phyloP scores from a whole-genome alignment of 73 alveolate genomes.

The Paraurostyla sp. region DNA sequence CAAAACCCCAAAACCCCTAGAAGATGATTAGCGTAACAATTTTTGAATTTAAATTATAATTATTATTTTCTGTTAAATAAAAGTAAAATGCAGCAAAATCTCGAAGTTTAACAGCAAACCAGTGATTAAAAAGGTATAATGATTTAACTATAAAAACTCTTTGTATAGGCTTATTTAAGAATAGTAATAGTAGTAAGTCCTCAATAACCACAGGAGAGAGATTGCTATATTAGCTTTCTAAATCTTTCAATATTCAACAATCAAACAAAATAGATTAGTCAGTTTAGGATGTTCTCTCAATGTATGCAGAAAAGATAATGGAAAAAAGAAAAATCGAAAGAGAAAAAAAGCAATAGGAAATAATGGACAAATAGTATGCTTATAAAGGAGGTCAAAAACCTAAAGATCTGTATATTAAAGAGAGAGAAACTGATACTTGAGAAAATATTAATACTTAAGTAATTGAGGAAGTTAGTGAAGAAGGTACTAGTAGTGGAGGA shows the following conservation, averaged over 20 bases:
- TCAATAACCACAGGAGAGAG: constrained; percentile 14
- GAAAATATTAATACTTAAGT: constrained; percentile 47
- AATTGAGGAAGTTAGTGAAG: constrained; percentile 72
- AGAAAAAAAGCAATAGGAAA: constrained; percentile 19
- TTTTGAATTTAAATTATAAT: background rate
- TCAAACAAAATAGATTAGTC: constrained; percentile 14
- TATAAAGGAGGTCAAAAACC: constrained; percentile 35
- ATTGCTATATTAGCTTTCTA: background rate
- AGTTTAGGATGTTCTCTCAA: background rate
- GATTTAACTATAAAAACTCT: too few relatives aligned
- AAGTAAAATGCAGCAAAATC: background rate
- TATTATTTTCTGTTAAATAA: too few relatives aligned
- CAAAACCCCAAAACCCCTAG: too few relatives aligned
- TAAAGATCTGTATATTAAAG: background rate
- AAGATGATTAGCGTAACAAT: too few relatives aligned
- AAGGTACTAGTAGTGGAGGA: constrained; percentile 47
- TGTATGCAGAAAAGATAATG: constrained; percentile 51
- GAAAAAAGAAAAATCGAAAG: constrained; percentile 24
- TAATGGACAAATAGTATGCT: constrained; percentile 10
- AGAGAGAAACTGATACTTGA: background rate
- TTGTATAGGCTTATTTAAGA: too few relatives aligned
- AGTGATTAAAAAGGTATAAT: too few relatives aligned
- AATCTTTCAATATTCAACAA: background rate
- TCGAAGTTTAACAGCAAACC: too few relatives aligned
- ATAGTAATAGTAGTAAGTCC: background rate